phyloP scores from a whole-genome alignment of 352 stramenopile genomes.

The Pythium phragmitis region DNA sequence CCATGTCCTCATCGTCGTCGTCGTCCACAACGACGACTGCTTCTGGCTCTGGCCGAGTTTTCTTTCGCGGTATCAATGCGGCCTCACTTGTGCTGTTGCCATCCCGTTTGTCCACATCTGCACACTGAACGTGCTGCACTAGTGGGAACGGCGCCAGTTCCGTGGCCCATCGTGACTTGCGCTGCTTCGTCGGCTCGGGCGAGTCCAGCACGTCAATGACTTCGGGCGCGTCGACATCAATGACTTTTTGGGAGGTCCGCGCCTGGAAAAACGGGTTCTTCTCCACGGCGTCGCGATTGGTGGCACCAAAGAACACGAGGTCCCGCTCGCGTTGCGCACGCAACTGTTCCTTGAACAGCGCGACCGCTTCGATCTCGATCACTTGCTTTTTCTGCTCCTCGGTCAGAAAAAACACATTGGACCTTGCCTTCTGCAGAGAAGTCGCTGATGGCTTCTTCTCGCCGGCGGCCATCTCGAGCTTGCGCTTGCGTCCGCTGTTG shows the following conservation, averaged over 20 bases:
- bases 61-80: background rate
- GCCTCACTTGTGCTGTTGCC: background rate
- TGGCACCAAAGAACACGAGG: slow-evolving; percentile 52
- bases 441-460: slow-evolving; percentile 19
- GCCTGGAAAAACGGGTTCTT: slow-evolving; percentile 73
- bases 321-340: slow-evolving; percentile 67
- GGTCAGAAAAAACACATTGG: slow-evolving; percentile 50
- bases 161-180: slow-evolving; percentile 43
- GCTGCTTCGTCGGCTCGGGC: slow-evolving; percentile 18
- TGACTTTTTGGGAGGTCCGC: slow-evolving; percentile 24
- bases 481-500: slow-evolving; percentile 43
- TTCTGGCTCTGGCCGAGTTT: background rate
- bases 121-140: slow-evolving; percentile 35
- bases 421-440: background rate
- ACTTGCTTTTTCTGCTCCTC: slow-evolving; percentile 66
- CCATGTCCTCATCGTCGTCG: slow-evolving; percentile 34
- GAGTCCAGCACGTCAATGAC: slow-evolving; percentile 35
- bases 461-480: slow-evolving; percentile 49
- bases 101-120: background rate
- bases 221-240: slow-evolving; percentile 26
- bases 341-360: slow-evolving; percentile 60
- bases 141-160: slow-evolving; percentile 37
- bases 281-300: slow-evolving; percentile 28
- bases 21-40: slow-evolving; percentile 35
- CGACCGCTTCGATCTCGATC: slow-evolving; percentile 68